These are phyloP conservation scores for Fusarium veterinarium DNA, from an alignment of 2,329 filamentous ascomycete species.

Conservation along the genomic window DNA sequence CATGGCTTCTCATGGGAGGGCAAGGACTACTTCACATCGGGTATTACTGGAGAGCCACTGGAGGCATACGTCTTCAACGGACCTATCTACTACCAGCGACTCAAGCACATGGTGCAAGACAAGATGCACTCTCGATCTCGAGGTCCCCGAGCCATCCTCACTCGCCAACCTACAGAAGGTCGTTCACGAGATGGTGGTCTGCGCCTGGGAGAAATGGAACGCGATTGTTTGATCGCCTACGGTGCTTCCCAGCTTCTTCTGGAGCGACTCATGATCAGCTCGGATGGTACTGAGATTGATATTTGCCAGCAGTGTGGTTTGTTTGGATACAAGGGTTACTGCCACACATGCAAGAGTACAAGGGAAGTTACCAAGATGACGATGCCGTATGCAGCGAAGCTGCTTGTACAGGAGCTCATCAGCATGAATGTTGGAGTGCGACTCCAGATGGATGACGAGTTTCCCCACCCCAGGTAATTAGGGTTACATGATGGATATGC, in stretches of 20 bases:
- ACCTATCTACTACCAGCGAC: conserved; percentile 98
- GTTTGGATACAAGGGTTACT: conserved; percentile 96
- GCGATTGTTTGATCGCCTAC: conserved; percentile 97
- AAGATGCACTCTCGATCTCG: conserved; percentile 98
- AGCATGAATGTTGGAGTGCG: conserved; percentile 99
- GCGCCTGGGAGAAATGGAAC: conserved; percentile 97
- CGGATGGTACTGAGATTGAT: conserved; percentile 90
- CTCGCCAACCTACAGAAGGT: conserved; percentile 95
- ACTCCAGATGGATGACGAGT: conserved; percentile 92
- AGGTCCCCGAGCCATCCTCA: conserved; percentile 90
- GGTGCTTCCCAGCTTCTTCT: conserved; percentile 92
- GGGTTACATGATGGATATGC: conserved; percentile 8
- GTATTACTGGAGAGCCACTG: conserved; percentile 92
- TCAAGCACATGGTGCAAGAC: conserved; percentile 99
- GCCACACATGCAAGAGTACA: conserved; percentile 89
- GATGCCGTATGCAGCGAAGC: conserved; percentile 96
- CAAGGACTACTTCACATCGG: conserved; percentile 95
- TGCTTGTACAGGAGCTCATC: conserved; percentile 93
- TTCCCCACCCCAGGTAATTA: conserved; percentile 70
- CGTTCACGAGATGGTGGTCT: conserved; percentile 92
- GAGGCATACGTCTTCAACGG: conserved; percentile 99
- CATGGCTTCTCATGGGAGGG: conserved; percentile 96
- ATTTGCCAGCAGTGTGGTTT: conserved; percentile 94
- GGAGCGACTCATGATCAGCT: conserved; percentile 94
- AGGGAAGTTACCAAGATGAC: conserved; percentile 90